These are phyloP conservation scores for Lojkania enalia DNA, from an alignment of 2,329 filamentous ascomycete species.

Conservation along the genomic window DNA sequence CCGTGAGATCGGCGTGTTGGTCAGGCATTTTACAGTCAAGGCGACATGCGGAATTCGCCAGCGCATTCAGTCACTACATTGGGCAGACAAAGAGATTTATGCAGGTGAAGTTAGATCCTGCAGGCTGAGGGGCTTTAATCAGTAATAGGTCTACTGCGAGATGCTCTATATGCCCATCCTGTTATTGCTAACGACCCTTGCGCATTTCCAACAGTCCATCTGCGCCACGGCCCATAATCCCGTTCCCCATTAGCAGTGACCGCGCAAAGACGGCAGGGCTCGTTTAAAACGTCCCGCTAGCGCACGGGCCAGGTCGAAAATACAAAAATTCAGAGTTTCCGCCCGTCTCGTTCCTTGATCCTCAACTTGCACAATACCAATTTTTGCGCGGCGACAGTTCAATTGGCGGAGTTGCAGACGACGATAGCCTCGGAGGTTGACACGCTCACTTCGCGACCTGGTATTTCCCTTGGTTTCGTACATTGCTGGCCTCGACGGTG, in stretches of 20 bases:
- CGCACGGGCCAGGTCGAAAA: background rate
- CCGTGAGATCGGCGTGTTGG: slow-evolving; percentile 5
- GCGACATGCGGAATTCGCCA: too few relatives aligned
- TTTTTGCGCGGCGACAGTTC: slow-evolving; percentile 12
- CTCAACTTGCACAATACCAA: slow-evolving; percentile 19
- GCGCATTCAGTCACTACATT: too few relatives aligned
- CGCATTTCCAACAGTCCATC: too few relatives aligned
- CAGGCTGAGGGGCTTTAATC: background rate
- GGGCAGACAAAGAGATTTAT: too few relatives aligned
- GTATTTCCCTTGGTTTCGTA: slow-evolving; percentile 13
- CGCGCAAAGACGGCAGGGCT: too few relatives aligned
- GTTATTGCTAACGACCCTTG: too few relatives aligned
- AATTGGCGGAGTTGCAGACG: slow-evolving; percentile 18
- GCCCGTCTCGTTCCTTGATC: slow-evolving; percentile 22
- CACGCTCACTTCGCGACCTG: slow-evolving; percentile 22
- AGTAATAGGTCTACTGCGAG: background rate
- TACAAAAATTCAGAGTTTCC: slow-evolving; percentile 8
- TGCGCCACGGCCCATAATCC: too few relatives aligned
- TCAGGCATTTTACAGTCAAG: too few relatives aligned
- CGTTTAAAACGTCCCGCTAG: slow-evolving; percentile 20
- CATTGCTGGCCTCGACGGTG: slow-evolving; percentile 27
- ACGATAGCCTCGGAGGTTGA: slow-evolving; percentile 12
- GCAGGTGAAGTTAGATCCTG: slow-evolving; percentile 2
- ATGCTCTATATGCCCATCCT: background rate
- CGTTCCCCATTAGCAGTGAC: too few relatives aligned